Conservation (phyloP, 805 yeast species). For the Saccharomycopsis schoenii region DNA sequence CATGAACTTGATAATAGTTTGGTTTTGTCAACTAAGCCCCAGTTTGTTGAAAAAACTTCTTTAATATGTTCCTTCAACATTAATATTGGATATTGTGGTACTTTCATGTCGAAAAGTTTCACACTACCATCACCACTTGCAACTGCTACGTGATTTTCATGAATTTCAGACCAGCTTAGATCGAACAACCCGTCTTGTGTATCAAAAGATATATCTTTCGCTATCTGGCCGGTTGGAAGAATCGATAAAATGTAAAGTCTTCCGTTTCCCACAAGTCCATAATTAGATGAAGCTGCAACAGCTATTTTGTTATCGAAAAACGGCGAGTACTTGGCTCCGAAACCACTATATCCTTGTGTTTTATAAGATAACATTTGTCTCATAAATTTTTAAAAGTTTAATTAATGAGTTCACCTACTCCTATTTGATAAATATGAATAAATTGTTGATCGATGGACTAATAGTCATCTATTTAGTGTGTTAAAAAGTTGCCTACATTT, state of each 20-base stretch:
- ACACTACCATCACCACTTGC: constrained; percentile 90
- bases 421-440: too few relatives aligned
- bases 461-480: neutral
- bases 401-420: too few relatives aligned
- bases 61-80: constrained; percentile 68
- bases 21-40: constrained; percentile 63
- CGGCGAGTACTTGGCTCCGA: constrained; percentile 83
- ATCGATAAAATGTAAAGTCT: constrained; percentile 63
- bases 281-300: constrained; percentile 85
- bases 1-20: constrained; percentile 74
- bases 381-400: neutral
- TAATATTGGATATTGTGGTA: constrained; percentile 60
- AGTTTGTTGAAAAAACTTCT: constrained; percentile 64
- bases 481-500: neutral
- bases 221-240: constrained; percentile 52
- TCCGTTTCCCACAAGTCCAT: constrained; percentile 93
- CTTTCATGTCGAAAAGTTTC: constrained; percentile 67
- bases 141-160: constrained; percentile 74
- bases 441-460: too few relatives aligned
- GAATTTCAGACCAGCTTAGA: constrained; percentile 80
- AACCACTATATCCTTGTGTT: constrained; percentile 78
- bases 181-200: constrained; percentile 93
- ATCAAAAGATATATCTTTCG: constrained; percentile 51
- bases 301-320: constrained; percentile 84
- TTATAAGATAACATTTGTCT: constrained; percentile 55